A percentile compares a stretch with the other conserved stretches of the same genome.
Conservation (phyloP, 768 basidiomycete genomes). For the Naganishia kalamii region DNA sequence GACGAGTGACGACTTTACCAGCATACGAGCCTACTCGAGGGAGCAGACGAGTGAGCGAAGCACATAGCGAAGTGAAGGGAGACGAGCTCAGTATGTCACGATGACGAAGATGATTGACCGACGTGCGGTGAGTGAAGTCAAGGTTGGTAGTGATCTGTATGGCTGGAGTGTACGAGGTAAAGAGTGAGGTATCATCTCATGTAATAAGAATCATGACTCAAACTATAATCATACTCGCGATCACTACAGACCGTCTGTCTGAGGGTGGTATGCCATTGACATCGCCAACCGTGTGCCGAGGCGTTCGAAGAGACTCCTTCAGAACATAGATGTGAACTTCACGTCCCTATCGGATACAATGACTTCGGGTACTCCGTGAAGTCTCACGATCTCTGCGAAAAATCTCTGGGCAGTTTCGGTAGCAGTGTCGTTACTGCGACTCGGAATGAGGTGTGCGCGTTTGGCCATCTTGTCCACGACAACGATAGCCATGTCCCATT, state of each 20-base stretch:
- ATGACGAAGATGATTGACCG: no score
- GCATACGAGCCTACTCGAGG: no score
- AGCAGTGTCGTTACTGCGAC: conserved; percentile 36
- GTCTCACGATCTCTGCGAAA: conserved; percentile 1
- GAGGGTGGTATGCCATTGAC: conserved; percentile 50
- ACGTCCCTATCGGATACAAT: conserved; percentile 51
- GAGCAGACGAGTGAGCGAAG: no score
- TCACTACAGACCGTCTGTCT: conserved; percentile 50
- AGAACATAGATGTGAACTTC: conserved; percentile 50
- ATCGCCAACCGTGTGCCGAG: conserved; percentile 44
- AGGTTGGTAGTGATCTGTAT: no score
- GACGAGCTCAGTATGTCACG: no score
- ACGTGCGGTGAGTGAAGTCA: no score
- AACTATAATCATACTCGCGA: no score
- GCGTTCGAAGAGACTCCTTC: conserved; percentile 45
- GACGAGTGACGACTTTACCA: no score
- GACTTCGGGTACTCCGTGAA: conserved; percentile 45
- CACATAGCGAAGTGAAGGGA: no score
- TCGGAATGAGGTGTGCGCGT: conserved; percentile 50
- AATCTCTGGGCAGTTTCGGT: conserved; percentile 31
- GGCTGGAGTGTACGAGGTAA: no score
- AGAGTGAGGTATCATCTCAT: no score
- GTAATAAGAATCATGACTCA: no score
- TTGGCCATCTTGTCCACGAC: conserved; percentile 49
- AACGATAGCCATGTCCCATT: conserved; percentile 43